Conservation (phyloP, 805 yeast species). For the Komagataella ulmi region DNA sequence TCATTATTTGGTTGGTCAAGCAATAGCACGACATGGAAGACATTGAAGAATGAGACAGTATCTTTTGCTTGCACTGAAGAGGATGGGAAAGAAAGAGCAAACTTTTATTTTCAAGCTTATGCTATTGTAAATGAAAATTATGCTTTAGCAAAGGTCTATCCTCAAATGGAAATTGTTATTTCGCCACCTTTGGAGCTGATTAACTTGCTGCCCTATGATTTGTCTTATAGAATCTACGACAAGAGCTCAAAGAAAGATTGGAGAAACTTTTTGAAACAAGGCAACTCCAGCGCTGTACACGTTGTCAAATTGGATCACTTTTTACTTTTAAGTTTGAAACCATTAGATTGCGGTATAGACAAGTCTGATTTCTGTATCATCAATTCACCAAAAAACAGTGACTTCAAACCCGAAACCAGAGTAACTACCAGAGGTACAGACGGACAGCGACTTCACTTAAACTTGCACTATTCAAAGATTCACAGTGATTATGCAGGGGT, state of each 20-base stretch:
- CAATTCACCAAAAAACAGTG: slow-evolving; percentile 39
- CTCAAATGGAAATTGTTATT: slow-evolving; percentile 65
- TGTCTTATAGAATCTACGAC: slow-evolving; percentile 65
- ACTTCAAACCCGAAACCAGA: slow-evolving; percentile 40
- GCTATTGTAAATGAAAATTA: slow-evolving; percentile 54
- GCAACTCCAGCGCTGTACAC: slow-evolving; percentile 63
- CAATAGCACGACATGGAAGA: slow-evolving; percentile 49
- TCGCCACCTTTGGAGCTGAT: slow-evolving; percentile 82
- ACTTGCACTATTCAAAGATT: slow-evolving; percentile 46
- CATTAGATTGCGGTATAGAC: slow-evolving; percentile 45
- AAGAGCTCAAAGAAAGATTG: slow-evolving; percentile 57
- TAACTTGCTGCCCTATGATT: slow-evolving; percentile 73
- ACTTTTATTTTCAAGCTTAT: slow-evolving; percentile 61
- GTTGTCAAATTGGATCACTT: slow-evolving; percentile 65
- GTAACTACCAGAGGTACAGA: slow-evolving; percentile 41
- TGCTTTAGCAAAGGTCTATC: slow-evolving; percentile 63
- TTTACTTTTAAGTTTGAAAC: slow-evolving; percentile 56
- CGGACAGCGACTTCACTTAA: slow-evolving; percentile 55
- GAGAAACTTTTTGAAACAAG: slow-evolving; percentile 47
- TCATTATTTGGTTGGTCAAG: slow-evolving; percentile 56
- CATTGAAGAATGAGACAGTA: slow-evolving; percentile 31
- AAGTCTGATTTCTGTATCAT: slow-evolving; percentile 68
- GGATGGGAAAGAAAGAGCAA: slow-evolving; percentile 17
- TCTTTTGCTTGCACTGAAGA: slow-evolving; percentile 48
- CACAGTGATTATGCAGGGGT: slow-evolving; percentile 43